Evolutionary conservation across 345 rosid species (phyloP).

Genomic region (Brassica rapa): DNA sequence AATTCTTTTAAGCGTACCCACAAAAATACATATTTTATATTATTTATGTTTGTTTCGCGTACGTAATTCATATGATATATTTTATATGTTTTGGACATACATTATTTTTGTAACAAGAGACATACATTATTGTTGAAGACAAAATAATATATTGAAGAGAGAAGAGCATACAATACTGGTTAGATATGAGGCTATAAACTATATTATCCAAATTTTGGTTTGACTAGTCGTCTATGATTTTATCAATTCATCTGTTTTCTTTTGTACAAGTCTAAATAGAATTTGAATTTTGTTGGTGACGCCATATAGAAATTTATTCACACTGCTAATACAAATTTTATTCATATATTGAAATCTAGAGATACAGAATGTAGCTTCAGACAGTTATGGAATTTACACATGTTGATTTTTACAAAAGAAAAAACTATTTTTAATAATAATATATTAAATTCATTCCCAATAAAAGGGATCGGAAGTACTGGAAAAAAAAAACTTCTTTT

Average conservation of each 20-base stretch:
- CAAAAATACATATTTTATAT: neutral
- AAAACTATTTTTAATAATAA: neutral
- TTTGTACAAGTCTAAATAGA: neutral
- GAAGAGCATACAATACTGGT: neutral
- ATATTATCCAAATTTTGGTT: neutral
- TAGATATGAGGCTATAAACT: neutral
- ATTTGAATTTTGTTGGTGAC: constrained; percentile 1
- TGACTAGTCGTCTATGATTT: constrained; percentile 7
- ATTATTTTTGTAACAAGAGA: neutral
- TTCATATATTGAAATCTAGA: neutral
- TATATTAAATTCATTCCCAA: too few relatives aligned
- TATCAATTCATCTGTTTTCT: neutral
- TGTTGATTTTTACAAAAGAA: neutral
- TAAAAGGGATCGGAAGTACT: too few relatives aligned
- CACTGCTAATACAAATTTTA: neutral
- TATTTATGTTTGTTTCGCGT: neutral
- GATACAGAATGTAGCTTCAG: neutral
- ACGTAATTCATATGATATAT: neutral
- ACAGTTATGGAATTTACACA: neutral
- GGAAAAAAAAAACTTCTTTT: too few relatives aligned
- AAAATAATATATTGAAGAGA: neutral
- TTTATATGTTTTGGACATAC: neutral
- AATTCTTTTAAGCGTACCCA: neutral
- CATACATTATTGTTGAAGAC: neutral
- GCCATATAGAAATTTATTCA: neutral